Base-by-base conservation (phyloP, 768 basidiomycete genomes). In the Suillus sp. region DNA sequence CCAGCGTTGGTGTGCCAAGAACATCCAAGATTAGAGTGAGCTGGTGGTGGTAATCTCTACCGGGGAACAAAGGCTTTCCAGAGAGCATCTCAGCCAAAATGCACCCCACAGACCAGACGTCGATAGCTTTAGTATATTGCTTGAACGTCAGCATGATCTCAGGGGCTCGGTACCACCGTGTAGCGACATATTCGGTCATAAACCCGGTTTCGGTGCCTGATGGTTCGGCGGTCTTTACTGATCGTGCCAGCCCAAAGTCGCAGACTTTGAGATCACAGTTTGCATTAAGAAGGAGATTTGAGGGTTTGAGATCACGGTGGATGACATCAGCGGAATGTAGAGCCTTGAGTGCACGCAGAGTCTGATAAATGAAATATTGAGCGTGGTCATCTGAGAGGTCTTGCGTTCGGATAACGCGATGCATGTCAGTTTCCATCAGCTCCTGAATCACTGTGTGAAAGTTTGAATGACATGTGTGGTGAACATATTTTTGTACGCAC, bases 61-160 rank as follows among this genome's bases (percentile, higher is more conserved):
- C 97, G 0, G 96, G 96, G 84, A 99, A 99, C 37, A 99, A 83
- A 0, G 96, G 96, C 71, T 95, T 96, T 34, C 95, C 93, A 20
- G 88, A 92, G n/a, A 99, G 81, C 96, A 98, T 98, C 81, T 99
- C 96, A 1, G 96, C 95, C 30, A 95, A 82, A 70, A 93, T 92
- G 69, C 92, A 93, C 27, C 92, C 92, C 37, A 93, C 90, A 11
- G 90, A 91, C 92, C 92, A 93, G 22, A 93, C 84, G 68, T 93
- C 92, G 66, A 93, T 92, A n/a, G 92, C 91, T 79, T 95, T 95
- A 59, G 96, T 96, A 79, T 99, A 99, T 75, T 97, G 92, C 74
- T 97, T 96, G 83, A 98, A 99, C 11, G 95, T 97, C 59, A 99
- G 83, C 97, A 99, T 99, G 79, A 99, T 96, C 75, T 99, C 97